These are phyloP conservation scores for Epichloe sp. DNA, from an alignment of 2,329 filamentous ascomycete species.

Conservation along the genomic window DNA sequence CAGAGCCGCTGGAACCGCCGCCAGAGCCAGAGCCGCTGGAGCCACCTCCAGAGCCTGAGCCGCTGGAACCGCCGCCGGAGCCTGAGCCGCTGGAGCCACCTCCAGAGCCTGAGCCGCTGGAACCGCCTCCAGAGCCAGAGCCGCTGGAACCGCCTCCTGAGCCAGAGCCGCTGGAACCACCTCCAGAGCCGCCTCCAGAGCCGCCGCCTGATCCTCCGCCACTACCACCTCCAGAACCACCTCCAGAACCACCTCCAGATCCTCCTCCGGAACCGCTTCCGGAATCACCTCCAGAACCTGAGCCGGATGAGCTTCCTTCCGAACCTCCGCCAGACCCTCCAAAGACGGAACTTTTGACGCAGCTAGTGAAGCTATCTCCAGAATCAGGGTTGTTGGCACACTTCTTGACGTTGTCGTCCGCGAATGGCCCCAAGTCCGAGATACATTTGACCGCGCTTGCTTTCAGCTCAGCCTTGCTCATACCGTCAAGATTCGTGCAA, in stretches of 20 bases:
- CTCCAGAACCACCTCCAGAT: neutral
- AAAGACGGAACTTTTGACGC: neutral
- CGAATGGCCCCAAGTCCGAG: conserved; percentile 5
- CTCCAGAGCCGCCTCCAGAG: too few relatives aligned
- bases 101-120: neutral
- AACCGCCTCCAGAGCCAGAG: neutral
- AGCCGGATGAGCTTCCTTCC: neutral
- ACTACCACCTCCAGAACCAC: neutral
- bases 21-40: neutral
- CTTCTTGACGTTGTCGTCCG: neutral
- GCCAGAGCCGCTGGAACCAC: too few relatives aligned
- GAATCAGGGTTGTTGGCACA: neutral
- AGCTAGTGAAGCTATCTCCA: neutral
- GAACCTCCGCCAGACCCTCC: neutral
- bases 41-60: neutral
- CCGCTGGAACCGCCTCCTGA: neutral
- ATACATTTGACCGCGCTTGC: conserved; percentile 1
- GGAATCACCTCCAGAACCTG: neutral
- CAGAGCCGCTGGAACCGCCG: neutral
- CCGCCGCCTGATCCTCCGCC: too few relatives aligned
- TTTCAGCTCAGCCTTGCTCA: neutral
- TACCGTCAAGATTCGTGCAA: conserved; percentile 2
- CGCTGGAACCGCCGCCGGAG: neutral
- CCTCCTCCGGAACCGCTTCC: neutral
- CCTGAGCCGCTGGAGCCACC: neutral